Evolutionary conservation across 768 basidiomycete species (phyloP).

Genomic region (Boletus rubescentipes): DNA sequence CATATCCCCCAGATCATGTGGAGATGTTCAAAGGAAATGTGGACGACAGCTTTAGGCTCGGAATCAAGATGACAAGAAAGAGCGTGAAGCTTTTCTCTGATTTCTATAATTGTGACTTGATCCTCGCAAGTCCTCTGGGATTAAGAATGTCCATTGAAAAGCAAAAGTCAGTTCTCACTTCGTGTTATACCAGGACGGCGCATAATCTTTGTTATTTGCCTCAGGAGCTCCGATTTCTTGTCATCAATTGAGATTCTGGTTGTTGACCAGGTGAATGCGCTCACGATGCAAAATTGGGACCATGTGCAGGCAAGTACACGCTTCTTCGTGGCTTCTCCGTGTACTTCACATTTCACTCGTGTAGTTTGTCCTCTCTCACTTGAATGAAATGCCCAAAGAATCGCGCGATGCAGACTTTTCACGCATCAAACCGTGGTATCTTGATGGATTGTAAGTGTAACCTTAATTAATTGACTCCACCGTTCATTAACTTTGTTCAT

Average conservation of each 20-base stretch:
- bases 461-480: constrained; percentile 50
- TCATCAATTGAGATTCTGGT: constrained; percentile 90
- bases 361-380: constrained; percentile 80
- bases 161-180: constrained; percentile 66
- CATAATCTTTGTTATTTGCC: constrained; percentile 1
- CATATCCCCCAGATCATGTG: constrained; percentile 85
- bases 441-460: constrained; percentile 84
- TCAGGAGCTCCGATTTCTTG: constrained; percentile 83
- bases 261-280: constrained; percentile 89
- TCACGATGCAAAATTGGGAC: constrained; percentile 99
- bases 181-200: too few relatives aligned
- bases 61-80: constrained; percentile 90
- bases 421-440: constrained; percentile 96
- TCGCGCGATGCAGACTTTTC: constrained; percentile 95
- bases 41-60: constrained; percentile 92
- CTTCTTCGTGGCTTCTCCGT: not conserved
- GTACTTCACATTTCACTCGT: not conserved
- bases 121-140: constrained; percentile 92
- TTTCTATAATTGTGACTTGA: constrained; percentile 88
- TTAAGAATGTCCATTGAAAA: constrained; percentile 91
- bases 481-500: constrained; percentile 55
- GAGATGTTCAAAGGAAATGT: constrained; percentile 96
- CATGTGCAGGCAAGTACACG: constrained; percentile 74
- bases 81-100: constrained; percentile 88
- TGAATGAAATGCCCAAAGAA: constrained; percentile 90